Evolutionary conservation across 1,139 yeast genomes (phyloP).

Genomic region (Nadsonia commutata): DNA sequence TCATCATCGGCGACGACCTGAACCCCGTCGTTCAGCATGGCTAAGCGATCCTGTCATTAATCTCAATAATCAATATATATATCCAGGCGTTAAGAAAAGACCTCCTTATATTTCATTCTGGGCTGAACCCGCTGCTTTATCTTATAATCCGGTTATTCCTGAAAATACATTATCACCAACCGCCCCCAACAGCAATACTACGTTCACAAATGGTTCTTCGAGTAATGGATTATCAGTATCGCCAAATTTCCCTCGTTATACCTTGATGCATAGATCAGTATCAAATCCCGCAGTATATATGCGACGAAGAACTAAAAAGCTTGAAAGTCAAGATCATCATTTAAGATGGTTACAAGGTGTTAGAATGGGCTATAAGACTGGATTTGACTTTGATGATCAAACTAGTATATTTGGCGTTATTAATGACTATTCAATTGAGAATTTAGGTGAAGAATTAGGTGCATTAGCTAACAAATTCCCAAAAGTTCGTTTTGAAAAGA

Average conservation of each 20-base stretch:
- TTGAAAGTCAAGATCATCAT: conserved; percentile 25
- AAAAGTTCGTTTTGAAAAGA: conserved; percentile 68
- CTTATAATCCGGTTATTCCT: too few species aligned
- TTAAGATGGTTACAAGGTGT: conserved; percentile 92
- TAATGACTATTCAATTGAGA: conserved; percentile 29
- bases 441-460: conserved; percentile 78
- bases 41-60: conserved; percentile 35
- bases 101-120: background rate
- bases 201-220: too few species aligned
- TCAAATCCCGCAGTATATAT: conserved; percentile 1
- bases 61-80: conserved; percentile 31
- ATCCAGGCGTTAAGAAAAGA: background rate
- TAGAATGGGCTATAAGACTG: conserved; percentile 45
- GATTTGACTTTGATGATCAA: conserved; percentile 22
- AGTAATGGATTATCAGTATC: background rate
- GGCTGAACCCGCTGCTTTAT: conserved; percentile 3
- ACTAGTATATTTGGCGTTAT: conserved; percentile 26
- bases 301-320: conserved; percentile 6
- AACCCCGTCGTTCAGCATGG: conserved; percentile 24
- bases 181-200: background rate
- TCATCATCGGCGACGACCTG: conserved; percentile 32
- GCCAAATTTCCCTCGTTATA: background rate
- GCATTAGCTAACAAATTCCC: conserved; percentile 85
- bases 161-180: background rate
- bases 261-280: conserved; percentile 4